Evolutionary conservation across 371 early-diverging fungal species (phyloP).

Genomic region (Mortierella sp.): DNA sequence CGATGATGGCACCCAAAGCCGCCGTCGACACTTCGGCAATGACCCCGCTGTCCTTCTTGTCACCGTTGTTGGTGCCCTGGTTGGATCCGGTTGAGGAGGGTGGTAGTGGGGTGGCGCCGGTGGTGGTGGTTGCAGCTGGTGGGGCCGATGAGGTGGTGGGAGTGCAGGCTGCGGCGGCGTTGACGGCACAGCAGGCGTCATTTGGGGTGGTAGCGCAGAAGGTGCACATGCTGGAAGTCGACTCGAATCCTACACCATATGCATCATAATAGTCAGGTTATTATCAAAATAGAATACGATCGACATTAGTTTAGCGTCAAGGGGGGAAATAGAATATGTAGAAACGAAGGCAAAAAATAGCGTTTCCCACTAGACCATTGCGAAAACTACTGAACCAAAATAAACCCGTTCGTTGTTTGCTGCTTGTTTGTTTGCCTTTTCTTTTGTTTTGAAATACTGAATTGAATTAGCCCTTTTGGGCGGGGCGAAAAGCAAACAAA

Average conservation of each 20-base stretch:
- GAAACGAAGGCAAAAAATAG: too few relatives aligned
- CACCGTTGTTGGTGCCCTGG: neutral
- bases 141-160: neutral
- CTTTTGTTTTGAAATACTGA: neutral
- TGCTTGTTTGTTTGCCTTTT: neutral
- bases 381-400: neutral
- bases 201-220: slow-evolving; percentile 21
- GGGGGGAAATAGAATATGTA: too few relatives aligned
- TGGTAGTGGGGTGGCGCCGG: neutral
- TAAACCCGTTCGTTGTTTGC: neutral
- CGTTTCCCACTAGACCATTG: neutral
- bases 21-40: slow-evolving; percentile 31
- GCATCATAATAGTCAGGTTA: neutral
- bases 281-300: slow-evolving; percentile 1
- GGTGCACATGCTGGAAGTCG: slow-evolving; percentile 18
- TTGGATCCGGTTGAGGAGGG: slow-evolving; percentile 2
- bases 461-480: slow-evolving; percentile 4
- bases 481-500: too few relatives aligned
- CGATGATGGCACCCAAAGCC: slow-evolving; percentile 41
- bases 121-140: neutral
- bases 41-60: neutral
- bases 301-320: neutral
- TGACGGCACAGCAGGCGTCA: slow-evolving; percentile 27
- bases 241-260: slow-evolving; percentile 31
- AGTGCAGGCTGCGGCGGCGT: slow-evolving; percentile 4